Base-by-base conservation (phyloP, 1,139 yeast species). In the Nakaseomyces uthaithaninus region DNA sequence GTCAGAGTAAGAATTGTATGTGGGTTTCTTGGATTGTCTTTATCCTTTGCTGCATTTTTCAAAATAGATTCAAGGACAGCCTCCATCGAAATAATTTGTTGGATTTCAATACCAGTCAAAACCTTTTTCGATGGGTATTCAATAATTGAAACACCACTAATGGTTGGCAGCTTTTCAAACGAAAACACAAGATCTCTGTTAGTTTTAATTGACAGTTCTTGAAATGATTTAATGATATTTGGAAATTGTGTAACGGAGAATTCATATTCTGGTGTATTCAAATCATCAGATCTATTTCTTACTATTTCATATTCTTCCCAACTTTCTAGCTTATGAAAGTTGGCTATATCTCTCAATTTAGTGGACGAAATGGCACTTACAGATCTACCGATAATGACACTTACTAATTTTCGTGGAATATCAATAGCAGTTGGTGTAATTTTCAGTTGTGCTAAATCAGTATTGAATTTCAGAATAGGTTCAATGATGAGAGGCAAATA, bases 61-160 rank as follows among this genome's bases (percentile, higher is more conserved):
- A 75, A 60, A 27, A 73, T 66, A 6, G 75, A 66, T 45, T 75
- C 77, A 11, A 74, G 51, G 3, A 74, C 58, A 5, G 71, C 63
- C 40, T 71, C 72, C 54, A 75, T 65, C 14, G 78, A 71, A 40
- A 69, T 57, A 47, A 74, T 60, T 46, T 75, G 74, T 48, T 72
- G 75, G 31, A 64, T 61, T 48, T 74, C 73, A 27, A 73, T 62
- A 22, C 68, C 70, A 1, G 66, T 62, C 24, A 70, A 48, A 4
- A 67, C 53, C 43, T 68, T 63, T 48, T 68, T 68, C n/a, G 72
- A 65, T 1, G 76, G 75, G 36, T 66, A 66, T 33, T 54, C 53
- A 11, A 62, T 59, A 36, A 64, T 54, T 25, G 63, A 57, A 45
- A 64, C 51, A 53, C 62, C 48, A 57, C 63, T 58, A 46, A 68